Evolutionary conservation across 768 basidiomycete species (phyloP).

Genomic region (Asterophora parasitica): DNA sequence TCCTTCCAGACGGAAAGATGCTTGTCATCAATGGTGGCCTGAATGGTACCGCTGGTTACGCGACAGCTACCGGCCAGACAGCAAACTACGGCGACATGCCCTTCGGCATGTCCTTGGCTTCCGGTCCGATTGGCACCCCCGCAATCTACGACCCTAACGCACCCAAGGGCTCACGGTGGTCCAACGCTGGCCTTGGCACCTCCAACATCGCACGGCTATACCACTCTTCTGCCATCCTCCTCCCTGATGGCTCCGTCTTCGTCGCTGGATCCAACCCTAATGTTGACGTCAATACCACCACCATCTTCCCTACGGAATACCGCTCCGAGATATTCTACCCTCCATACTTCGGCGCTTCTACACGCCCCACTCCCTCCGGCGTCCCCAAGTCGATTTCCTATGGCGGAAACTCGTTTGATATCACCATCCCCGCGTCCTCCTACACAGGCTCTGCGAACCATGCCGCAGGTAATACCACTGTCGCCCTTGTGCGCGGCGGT

Average conservation of each 20-base stretch:
- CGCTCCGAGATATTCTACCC: slow-evolving; percentile 89
- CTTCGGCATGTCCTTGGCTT: slow-evolving; percentile 55
- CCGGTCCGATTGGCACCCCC: slow-evolving; percentile 64
- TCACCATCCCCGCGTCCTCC: slow-evolving; percentile 61
- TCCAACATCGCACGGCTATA: slow-evolving; percentile 69
- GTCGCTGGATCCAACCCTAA: slow-evolving; percentile 94
- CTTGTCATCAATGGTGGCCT: slow-evolving; percentile 77
- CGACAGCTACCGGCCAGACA: slow-evolving; percentile 42
- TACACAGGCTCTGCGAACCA: slow-evolving; percentile 65
- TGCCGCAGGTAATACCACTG: slow-evolving; percentile 69
- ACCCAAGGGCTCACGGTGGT: slow-evolving; percentile 60
- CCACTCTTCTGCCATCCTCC: slow-evolving; percentile 72
- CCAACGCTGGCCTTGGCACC: slow-evolving; percentile 47
- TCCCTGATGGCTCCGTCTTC: slow-evolving; percentile 80
- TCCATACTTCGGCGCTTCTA: slow-evolving; percentile 70
- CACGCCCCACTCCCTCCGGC: slow-evolving; percentile 66
- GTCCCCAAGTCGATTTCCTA: slow-evolving; percentile 73
- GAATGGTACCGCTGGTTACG: slow-evolving; percentile 86
- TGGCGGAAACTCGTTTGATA: slow-evolving; percentile 77
- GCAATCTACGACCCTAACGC: slow-evolving; percentile 66
- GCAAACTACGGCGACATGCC: slow-evolving; percentile 50
- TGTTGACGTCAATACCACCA: slow-evolving; percentile 64
- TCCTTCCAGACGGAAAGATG: slow-evolving; percentile 71
- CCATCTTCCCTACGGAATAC: slow-evolving; percentile 72
- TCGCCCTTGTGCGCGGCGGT: slow-evolving; percentile 76